These are phyloP conservation scores for Phytophthora sojae DNA, from an alignment of 352 stramenopile species.

Conservation along the genomic window DNA sequence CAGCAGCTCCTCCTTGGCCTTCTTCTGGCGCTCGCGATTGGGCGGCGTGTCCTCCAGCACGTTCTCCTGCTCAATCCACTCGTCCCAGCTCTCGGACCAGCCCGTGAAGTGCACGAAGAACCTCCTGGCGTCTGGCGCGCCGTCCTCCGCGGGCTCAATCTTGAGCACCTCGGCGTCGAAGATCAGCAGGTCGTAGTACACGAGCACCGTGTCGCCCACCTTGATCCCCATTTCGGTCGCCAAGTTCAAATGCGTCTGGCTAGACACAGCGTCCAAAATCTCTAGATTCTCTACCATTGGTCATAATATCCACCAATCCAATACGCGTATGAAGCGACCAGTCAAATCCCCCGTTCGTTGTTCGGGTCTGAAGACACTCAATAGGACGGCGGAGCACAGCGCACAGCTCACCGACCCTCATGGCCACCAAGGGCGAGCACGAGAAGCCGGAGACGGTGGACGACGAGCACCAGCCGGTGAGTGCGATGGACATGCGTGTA, in stretches of 20 bases:
- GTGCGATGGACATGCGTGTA: neutral
- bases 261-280: neutral
- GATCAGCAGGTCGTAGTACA: slow-evolving; percentile 47
- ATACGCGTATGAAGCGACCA: slow-evolving; percentile 12
- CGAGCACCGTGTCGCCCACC: slow-evolving; percentile 36
- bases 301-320: neutral
- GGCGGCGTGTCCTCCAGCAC: slow-evolving; percentile 34
- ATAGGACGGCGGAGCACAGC: slow-evolving; percentile 6
- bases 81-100: slow-evolving; percentile 38
- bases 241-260: slow-evolving; percentile 14
- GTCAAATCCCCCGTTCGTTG: slow-evolving; percentile 27
- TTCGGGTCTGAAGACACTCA: slow-evolving; percentile 1
- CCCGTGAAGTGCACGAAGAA: slow-evolving; percentile 40
- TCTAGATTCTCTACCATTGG: slow-evolving; percentile 26
- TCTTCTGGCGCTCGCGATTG: slow-evolving; percentile 37
- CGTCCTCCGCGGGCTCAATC: slow-evolving; percentile 6
- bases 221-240: slow-evolving; percentile 29
- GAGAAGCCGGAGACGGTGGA: slow-evolving; percentile 74
- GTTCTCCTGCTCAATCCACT: slow-evolving; percentile 34
- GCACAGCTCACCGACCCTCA: slow-evolving; percentile 22
- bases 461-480: slow-evolving; percentile 68
- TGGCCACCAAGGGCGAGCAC: slow-evolving; percentile 79
- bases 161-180: slow-evolving; percentile 37
- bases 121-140: neutral
- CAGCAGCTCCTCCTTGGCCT: slow-evolving; percentile 37